Conservation (phyloP, 192 early-diverging fungal genomes). For the Phlyctochytrium bullatum region DNA sequence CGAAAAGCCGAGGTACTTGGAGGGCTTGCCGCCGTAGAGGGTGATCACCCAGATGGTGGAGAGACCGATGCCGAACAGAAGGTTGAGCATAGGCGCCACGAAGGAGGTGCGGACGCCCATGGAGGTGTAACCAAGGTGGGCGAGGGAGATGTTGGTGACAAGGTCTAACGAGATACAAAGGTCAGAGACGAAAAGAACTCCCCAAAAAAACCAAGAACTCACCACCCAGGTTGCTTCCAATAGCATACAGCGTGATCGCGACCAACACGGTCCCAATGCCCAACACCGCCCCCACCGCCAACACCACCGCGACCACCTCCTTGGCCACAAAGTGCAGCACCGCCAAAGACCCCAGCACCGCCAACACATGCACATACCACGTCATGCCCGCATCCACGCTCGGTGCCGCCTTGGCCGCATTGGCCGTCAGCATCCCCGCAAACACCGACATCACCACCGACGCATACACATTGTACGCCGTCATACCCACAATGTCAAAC, state of each 20-base stretch:
- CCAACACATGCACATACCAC: too few species aligned
- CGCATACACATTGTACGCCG: too few species aligned
- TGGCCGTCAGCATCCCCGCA: too few species aligned
- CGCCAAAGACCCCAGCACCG: not conserved
- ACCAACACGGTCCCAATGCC: not conserved
- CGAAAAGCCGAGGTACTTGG: too few species aligned
- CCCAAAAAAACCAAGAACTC: not conserved
- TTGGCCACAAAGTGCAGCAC: not conserved
- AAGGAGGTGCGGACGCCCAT: not conserved
- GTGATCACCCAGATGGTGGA: not conserved
- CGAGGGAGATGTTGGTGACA: not conserved
- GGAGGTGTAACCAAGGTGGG: not conserved
- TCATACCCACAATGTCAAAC: too few species aligned
- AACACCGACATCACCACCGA: too few species aligned
- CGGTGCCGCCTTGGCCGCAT: too few species aligned
- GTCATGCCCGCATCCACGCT: too few species aligned
- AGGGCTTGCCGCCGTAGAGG: not conserved
- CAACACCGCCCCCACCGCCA: not conserved
- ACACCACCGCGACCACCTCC: not conserved
- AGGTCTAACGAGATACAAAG: not conserved
- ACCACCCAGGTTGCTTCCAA: not conserved
- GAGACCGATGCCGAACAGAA: not conserved
- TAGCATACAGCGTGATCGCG: not conserved
- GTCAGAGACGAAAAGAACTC: not conserved
- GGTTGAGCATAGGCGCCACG: not conserved